Percentiles rank a stretch among this genome's conserved stretches.
These are phyloP conservation scores for Omphalotus guepiniiformis DNA, from an alignment of 768 basidiomycete genomes.

Conservation along the genomic window DNA sequence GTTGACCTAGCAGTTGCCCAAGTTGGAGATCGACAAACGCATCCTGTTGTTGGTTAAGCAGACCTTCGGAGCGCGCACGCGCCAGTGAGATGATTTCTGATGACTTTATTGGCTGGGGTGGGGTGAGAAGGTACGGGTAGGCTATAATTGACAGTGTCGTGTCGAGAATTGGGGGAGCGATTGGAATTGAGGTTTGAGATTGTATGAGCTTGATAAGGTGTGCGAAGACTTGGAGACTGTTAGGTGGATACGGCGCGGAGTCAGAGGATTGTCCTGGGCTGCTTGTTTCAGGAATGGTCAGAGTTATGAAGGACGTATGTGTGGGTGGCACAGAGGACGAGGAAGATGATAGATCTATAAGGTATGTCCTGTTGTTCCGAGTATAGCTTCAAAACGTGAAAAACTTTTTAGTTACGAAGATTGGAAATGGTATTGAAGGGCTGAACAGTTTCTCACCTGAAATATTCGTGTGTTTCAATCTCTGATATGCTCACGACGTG, in stretches of 20 bases:
- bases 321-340: constrained; percentile 10
- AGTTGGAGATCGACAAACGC: constrained; percentile 54
- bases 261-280: neutral
- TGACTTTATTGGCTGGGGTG: constrained; percentile 32
- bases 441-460: neutral
- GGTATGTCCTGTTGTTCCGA: constrained; percentile 20
- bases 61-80: constrained; percentile 29
- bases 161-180: constrained; percentile 47
- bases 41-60: constrained; percentile 34
- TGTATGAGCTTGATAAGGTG: constrained; percentile 39
- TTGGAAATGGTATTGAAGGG: neutral
- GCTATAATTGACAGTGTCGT: constrained; percentile 40
- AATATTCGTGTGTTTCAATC: neutral
- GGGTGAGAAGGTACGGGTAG: constrained; percentile 50
- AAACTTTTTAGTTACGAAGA: neutral
- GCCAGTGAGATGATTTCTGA: constrained; percentile 33
- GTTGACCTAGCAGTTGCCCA: constrained; percentile 54
- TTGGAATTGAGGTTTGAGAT: constrained; percentile 44
- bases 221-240: constrained; percentile 34
- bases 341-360: constrained; percentile 21
- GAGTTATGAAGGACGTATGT: constrained; percentile 25
- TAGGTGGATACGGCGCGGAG: constrained; percentile 25
- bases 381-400: constrained; percentile 21
- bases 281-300: constrained; percentile 6
- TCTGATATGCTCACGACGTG: neutral